Percentiles rank a stretch among this genome's conserved stretches.
These are phyloP conservation scores for Telfairia occidentalis DNA, from an alignment of 331 rosid species.

Conservation along the genomic window DNA sequence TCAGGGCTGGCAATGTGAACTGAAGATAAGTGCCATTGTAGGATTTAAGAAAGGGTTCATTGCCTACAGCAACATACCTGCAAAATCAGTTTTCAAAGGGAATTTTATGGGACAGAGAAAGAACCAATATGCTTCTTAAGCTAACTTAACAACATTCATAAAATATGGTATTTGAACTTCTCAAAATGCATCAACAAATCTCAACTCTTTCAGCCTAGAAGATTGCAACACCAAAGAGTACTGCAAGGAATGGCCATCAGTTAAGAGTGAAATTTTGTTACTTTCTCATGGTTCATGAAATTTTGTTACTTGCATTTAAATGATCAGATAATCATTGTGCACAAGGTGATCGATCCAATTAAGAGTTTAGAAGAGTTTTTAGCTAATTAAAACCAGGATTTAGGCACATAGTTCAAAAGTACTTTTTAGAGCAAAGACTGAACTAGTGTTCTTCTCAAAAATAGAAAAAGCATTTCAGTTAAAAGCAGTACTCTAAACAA, in stretches of 20 bases:
- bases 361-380: not conserved
- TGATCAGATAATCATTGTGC: not conserved
- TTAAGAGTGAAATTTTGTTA: not conserved
- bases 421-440: not conserved
- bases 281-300: not conserved
- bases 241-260: not conserved
- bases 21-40: conserved; percentile 55
- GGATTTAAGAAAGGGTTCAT: conserved; percentile 71
- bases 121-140: not conserved
- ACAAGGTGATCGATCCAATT: not conserved
- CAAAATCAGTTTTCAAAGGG: conserved; percentile 12
- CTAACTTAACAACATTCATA: not conserved
- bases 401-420: not conserved
- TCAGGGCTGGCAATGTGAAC: conserved; percentile 63
- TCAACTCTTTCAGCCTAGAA: not conserved
- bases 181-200: not conserved
- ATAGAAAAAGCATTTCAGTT: not conserved
- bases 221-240: too few relatives aligned
- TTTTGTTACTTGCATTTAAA: not conserved
- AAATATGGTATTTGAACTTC: not conserved
- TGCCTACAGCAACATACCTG: conserved; percentile 87
- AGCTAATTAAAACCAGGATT: not conserved
- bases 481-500: not conserved
- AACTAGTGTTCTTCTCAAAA: not conserved
- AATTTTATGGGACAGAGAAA: not conserved